Evolutionary conservation across 1,284 basidiomycete species (phyloP), one percentile per base, ranked within the genome.

Genomic region (Pascua guehoae): DNA sequence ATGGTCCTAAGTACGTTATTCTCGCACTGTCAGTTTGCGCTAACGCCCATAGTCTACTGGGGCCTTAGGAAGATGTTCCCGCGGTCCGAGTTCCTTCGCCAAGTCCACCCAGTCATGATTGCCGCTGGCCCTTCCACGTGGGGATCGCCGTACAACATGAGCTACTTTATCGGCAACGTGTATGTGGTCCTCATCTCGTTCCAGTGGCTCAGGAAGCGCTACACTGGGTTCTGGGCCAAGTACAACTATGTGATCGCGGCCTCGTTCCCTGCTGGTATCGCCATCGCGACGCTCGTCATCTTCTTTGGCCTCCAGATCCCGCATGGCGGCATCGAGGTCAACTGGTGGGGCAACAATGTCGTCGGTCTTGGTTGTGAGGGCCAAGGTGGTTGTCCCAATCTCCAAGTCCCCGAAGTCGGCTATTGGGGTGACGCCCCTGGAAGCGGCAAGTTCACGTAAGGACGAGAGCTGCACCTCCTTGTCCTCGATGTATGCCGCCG

Each of bases 311-410:
- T 63, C 16, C 37, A 58, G 37, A 53, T 66, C 12, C 60, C 61
- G 38, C 51, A 60, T 36, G 60, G 58, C 37, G 60, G 50, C 14
- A 62, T 71, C 36, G 55, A 51, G 15, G 42, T 78, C 39, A 56
- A 66, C 47, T 81, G 83, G 88, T 88, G 87, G 87, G 87, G 87
- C 8, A 89, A 89, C 75, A 80, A 73, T 55, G 63, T 63, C 8
- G 42, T 47, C 16, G 15, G 15, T 10, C 24, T 37, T 8, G 64
- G 64, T 14, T 66, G 64, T 42, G 64, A 64, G 42, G 57, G 58
- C 18, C 83, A 82, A 12, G 58, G 49, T 12, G 49, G 59, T 11
- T 58, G 61, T 40, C 45, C 58, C 16, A 53, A 51, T 10, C 45
- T 66, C 41, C 43, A 42, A n/a, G 41, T 57, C 4, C 55, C 55